phyloP scores from a whole-genome alignment of 148 eudicot species.

The Silene uniflora region DNA sequence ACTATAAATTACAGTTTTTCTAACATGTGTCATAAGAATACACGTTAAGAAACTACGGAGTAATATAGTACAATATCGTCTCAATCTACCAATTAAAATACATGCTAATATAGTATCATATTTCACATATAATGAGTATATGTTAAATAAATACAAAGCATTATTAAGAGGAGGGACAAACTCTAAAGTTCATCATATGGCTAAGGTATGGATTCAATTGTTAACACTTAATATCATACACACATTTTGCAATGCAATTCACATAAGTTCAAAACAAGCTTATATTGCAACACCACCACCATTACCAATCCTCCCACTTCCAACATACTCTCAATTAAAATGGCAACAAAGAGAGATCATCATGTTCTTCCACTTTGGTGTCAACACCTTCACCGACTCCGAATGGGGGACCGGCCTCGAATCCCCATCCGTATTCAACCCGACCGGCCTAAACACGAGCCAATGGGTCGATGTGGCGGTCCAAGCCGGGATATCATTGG shows the following conservation, averaged over 20 bases:
- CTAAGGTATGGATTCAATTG: slow-evolving; percentile 19
- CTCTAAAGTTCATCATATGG: slow-evolving; percentile 11
- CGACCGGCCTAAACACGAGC: slow-evolving; percentile 48
- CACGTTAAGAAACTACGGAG: too few relatives aligned
- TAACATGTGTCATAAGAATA: too few relatives aligned
- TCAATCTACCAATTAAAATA: too few relatives aligned
- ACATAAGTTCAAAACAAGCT: slow-evolving; percentile 6
- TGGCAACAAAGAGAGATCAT: slow-evolving; percentile 90
- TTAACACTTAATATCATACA: slow-evolving; percentile 9
- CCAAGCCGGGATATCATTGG: slow-evolving; percentile 56
- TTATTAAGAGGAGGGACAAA: neutral
- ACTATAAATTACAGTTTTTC: too few relatives aligned
- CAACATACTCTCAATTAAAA: slow-evolving; percentile 64
- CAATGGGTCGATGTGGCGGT: slow-evolving; percentile 71
- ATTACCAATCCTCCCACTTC: slow-evolving; percentile 74
- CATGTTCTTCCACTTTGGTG: slow-evolving; percentile 89
- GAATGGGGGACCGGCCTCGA: slow-evolving; percentile 84
- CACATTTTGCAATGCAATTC: slow-evolving; percentile 4
- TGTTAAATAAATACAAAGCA: slow-evolving; percentile 2
- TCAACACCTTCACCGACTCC: slow-evolving; percentile 80
- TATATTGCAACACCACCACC: slow-evolving; percentile 54
- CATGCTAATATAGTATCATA: too few relatives aligned
- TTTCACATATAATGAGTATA: neutral
- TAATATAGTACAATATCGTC: too few relatives aligned
- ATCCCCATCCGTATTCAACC: slow-evolving; percentile 62